Evolutionary conservation across 257 asterid species (phyloP).

Genomic region (Nicotiana benthamiana): DNA sequence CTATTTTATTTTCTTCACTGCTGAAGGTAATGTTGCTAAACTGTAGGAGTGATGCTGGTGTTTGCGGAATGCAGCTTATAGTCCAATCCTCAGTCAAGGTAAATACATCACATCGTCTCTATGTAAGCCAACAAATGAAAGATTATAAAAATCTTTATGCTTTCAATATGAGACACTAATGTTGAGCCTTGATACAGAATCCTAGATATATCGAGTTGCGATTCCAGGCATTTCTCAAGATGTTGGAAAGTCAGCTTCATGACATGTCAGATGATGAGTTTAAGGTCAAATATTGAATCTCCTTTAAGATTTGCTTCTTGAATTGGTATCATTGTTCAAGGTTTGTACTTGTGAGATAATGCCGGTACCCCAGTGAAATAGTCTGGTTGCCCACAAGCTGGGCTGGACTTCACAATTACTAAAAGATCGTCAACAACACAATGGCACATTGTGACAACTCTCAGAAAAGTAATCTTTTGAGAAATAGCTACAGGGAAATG

Average conservation of each 20-base stretch:
- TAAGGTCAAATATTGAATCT: slow-evolving; percentile 39
- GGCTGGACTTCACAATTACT: neutral
- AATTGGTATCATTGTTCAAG: neutral
- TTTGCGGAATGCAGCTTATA: slow-evolving; percentile 83
- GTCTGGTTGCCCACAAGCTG: neutral
- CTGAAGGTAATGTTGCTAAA: neutral
- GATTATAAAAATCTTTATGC: neutral
- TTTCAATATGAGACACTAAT: neutral
- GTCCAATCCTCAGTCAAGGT: slow-evolving; percentile 91
- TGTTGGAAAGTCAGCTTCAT: slow-evolving; percentile 70
- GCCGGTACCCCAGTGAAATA: neutral
- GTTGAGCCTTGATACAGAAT: slow-evolving; percentile 41
- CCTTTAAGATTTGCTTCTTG: neutral
- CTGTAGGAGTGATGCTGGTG: slow-evolving; percentile 74
- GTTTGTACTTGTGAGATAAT: neutral
- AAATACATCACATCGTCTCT: neutral
- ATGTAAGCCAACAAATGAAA: neutral
- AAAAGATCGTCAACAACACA: neutral
- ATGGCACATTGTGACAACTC: neutral
- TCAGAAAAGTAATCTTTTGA: neutral
- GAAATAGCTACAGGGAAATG: neutral
- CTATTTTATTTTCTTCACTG: slow-evolving; percentile 1
- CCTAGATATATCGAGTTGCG: slow-evolving; percentile 84
- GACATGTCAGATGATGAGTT: slow-evolving; percentile 80
- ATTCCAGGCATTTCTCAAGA: slow-evolving; percentile 73